Percentiles rank a stretch among this genome's conserved stretches.
Evolutionary conservation across 2,329 filamentous ascomycete genomes (phyloP).

Genomic region (Bipolaris oryzae): DNA sequence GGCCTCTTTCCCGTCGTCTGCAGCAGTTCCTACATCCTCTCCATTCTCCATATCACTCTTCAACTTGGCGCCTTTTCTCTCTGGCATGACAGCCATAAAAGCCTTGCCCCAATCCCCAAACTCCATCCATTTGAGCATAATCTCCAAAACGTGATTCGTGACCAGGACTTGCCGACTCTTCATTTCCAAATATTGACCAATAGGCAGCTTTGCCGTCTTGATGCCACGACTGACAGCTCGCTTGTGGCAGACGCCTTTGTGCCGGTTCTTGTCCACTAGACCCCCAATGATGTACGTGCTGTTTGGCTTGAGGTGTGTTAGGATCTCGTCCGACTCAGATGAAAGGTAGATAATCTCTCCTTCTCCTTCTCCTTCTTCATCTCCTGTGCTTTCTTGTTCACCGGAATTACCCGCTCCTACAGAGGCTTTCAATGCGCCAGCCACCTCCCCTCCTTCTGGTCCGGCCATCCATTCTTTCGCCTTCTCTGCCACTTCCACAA

Average conservation of each 20-base stretch:
- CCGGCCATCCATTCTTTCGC: conserved; percentile 72
- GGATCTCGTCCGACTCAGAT: conserved; percentile 85
- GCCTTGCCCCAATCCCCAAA: conserved; percentile 89
- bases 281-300: conserved; percentile 93
- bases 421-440: conserved; percentile 59
- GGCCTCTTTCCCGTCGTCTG: conserved; percentile 2
- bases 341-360: conserved; percentile 84
- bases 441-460: conserved; percentile 63
- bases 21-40: conserved; percentile 20
- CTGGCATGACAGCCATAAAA: conserved; percentile 86
- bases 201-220: conserved; percentile 87
- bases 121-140: conserved; percentile 93
- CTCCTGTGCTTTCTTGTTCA: conserved; percentile 24
- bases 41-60: conserved; percentile 47
- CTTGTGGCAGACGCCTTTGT: conserved; percentile 93
- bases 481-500: conserved; percentile 68
- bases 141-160: conserved; percentile 96
- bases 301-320: conserved; percentile 82
- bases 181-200: conserved; percentile 95
- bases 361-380: conserved; percentile 46
- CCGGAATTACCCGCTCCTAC: conserved; percentile 50
- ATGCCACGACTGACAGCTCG: conserved; percentile 76
- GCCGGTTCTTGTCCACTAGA: conserved; percentile 92
- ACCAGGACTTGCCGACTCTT: conserved; percentile 82
- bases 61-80: conserved; percentile 80